These are phyloP conservation scores for Cutaneotrichosporon cavernicola DNA, from an alignment of 1,284 basidiomycete species.

Conservation along the genomic window DNA sequence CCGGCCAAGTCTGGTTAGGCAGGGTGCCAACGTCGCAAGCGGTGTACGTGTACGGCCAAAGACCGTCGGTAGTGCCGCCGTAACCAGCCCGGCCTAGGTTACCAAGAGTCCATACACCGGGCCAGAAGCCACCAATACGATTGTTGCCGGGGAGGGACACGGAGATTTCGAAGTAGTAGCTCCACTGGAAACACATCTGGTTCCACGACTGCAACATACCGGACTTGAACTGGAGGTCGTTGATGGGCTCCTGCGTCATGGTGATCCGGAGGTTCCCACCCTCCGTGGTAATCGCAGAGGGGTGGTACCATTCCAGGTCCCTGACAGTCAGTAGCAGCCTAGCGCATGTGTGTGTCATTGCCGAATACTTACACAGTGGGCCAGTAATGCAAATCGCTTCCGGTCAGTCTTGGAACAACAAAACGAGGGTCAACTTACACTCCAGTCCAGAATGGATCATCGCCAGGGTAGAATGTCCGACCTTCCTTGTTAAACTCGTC, in stretches of 20 bases:
- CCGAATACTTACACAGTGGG: constrained; percentile 45
- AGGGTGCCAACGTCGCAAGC: constrained; percentile 80
- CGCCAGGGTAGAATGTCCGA: constrained; percentile 69
- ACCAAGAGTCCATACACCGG: constrained; percentile 85
- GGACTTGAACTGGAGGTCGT: constrained; percentile 70
- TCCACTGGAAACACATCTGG: constrained; percentile 81
- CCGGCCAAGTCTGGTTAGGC: constrained; percentile 54
- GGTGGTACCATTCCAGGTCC: constrained; percentile 78
- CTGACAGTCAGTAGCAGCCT: constrained; percentile 21
- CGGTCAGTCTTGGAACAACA: background rate
- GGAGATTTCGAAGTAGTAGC: constrained; percentile 55
- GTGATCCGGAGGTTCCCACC: constrained; percentile 79
- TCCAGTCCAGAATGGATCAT: constrained; percentile 55
- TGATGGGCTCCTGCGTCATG: constrained; percentile 63
- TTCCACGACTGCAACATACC: constrained; percentile 59
- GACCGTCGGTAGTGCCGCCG: constrained; percentile 68
- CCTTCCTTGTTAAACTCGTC: constrained; percentile 62
- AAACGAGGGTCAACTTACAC: constrained; percentile 27
- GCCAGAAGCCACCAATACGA: constrained; percentile 62
- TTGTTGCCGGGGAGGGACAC: constrained; percentile 75
- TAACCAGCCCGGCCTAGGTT: constrained; percentile 83
- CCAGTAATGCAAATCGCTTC: constrained; percentile 70
- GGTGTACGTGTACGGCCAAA: constrained; percentile 62
- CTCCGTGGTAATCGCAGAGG: constrained; percentile 72
- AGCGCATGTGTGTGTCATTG: background rate